These are phyloP conservation scores for Cadophora luteo-olivacea DNA, from an alignment of 2,329 filamentous ascomycete species.

Conservation along the genomic window DNA sequence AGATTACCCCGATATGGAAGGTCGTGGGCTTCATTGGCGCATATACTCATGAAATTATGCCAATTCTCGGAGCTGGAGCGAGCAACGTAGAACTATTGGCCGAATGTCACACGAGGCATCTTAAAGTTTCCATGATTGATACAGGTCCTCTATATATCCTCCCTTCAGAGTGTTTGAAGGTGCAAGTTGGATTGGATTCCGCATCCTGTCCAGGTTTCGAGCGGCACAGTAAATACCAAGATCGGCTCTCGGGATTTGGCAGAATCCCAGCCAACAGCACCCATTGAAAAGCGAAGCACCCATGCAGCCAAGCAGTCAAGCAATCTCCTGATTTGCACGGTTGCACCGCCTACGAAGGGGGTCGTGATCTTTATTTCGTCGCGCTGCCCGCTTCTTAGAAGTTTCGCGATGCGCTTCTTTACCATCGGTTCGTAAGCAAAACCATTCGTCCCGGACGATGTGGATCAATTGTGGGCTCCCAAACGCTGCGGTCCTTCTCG, in stretches of 20 bases:
- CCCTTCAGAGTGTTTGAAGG: background rate
- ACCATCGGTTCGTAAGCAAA: too few relatives aligned
- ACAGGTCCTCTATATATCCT: background rate
- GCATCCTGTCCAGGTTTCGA: background rate
- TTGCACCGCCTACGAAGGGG: background rate
- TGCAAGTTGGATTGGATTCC: too few relatives aligned
- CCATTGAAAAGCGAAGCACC: background rate
- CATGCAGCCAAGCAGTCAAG: background rate
- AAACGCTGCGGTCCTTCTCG: background rate
- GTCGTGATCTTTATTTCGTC: background rate
- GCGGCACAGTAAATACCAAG: conserved; percentile 12
- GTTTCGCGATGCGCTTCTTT: background rate
- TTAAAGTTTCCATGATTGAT: too few relatives aligned
- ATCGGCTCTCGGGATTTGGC: background rate
- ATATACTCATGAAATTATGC: background rate
- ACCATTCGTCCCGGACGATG: background rate
- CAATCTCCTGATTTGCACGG: conserved; percentile 4
- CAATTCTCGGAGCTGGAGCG: background rate
- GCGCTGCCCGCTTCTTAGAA: background rate
- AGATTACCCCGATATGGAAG: background rate
- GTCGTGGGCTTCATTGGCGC: background rate
- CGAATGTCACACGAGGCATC: too few relatives aligned
- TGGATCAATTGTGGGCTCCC: too few relatives aligned
- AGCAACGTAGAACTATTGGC: too few relatives aligned
- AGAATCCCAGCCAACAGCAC: too few relatives aligned